Evolutionary conservation across 116 monocot genomes (phyloP), one percentile per base, ranked within the genome.

Genomic region (Cymodocea nodosa): DNA sequence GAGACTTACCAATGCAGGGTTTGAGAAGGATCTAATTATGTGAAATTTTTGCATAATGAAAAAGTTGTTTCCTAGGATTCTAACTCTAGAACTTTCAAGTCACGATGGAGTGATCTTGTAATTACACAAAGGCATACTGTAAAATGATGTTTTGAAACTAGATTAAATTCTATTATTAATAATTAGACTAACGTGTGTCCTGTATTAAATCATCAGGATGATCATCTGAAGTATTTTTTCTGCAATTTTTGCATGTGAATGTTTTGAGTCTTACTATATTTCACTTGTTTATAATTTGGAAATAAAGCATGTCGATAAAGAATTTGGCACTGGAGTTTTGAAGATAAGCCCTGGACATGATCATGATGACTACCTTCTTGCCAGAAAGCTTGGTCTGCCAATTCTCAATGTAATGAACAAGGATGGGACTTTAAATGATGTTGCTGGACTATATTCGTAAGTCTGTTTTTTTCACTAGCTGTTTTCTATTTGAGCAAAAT

Each of bases 311-410:
- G 97, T 97, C 11, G 97, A 97, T 75, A 87, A 84, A 84, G 91
- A 91, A 67, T 97, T 97, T 79, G 97, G 97, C 75, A 97, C 91
- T 67, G 97, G 97, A 62, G 88, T 97, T 6, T 60, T 97, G 84
- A 97, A 97, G 79, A 91, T 97, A 68, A 97, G 97, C 71, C 97
- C 97, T 11, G 97, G 97, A 53, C 97, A 97, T 79, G 97, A 97
- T 77, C 91, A 91, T 61, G 86, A 97, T 75, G 97, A 91, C 63
- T 97, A 97, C 62, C 88, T 88, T 78, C 80, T 97, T 59, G 97
- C 97, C 59, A 81, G 91, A 84, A 97, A 97, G 71, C 83, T 97
- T 71, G 97, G 97, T 57, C 82, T 97, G 54, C 97, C 97, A 70
- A 97, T 97, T 65, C 88, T 97, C 4, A 91, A 86, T 81, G 82